Evolutionary conservation across 2,329 filamentous ascomycete genomes (phyloP).

Genomic region (Fusarium protoensiforme): DNA sequence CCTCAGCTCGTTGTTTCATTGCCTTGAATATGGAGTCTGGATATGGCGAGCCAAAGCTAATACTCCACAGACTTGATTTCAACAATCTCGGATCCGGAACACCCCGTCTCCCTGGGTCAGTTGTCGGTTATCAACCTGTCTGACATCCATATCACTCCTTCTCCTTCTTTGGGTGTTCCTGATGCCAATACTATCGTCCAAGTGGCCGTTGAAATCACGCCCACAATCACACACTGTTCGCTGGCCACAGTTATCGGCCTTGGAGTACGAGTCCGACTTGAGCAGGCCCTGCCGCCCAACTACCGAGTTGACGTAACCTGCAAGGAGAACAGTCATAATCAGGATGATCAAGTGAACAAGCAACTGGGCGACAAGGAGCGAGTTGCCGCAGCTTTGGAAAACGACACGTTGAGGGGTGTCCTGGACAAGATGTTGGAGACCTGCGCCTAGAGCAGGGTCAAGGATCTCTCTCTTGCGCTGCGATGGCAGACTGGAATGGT

Average conservation of each 20-base stretch:
- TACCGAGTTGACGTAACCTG: conserved; percentile 94
- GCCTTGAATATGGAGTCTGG: background rate
- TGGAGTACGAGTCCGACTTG: conserved; percentile 89
- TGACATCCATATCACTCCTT: conserved; percentile 80
- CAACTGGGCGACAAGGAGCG: conserved; percentile 96
- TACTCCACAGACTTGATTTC: conserved; percentile 81
- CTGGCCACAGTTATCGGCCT: conserved; percentile 96
- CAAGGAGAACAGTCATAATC: conserved; percentile 95
- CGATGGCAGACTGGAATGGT: background rate
- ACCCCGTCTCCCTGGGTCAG: conserved; percentile 92
- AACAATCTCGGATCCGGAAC: conserved; percentile 95
- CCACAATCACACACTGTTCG: conserved; percentile 96
- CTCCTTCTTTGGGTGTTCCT: conserved; percentile 51
- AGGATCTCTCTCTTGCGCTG: background rate
- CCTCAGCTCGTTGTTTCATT: background rate
- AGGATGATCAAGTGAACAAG: conserved; percentile 96
- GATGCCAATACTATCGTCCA: conserved; percentile 70
- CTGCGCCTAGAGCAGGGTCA: conserved; percentile 64
- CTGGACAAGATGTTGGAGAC: conserved; percentile 94
- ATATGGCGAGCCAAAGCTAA: conserved; percentile 27
- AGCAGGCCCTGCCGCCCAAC: conserved; percentile 89
- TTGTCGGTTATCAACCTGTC: conserved; percentile 95
- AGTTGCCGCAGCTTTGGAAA: conserved; percentile 93
- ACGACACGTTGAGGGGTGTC: conserved; percentile 87
- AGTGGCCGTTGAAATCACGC: conserved; percentile 90